Percentiles rank a stretch among this genome's conserved stretches.
phyloP scores from a whole-genome alignment of 306 rosid species.

The Prunus mira region DNA sequence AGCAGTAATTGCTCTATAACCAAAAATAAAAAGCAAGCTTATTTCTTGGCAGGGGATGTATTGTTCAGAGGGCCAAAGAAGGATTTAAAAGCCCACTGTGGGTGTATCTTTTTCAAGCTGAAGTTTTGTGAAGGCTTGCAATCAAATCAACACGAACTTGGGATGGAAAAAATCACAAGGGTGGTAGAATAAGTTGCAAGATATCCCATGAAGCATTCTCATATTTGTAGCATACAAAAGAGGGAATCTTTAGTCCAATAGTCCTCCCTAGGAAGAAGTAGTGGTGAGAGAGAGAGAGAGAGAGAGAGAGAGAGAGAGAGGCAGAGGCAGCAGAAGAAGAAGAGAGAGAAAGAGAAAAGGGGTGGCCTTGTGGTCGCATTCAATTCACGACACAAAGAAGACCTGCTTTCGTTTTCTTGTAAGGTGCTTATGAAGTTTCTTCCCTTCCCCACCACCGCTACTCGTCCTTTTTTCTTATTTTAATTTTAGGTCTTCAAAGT shows the following conservation, averaged over 20 bases:
- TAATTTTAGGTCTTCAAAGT: neutral
- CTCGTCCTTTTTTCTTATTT: neutral
- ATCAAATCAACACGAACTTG: constrained; percentile 25
- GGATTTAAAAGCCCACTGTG: constrained; percentile 2
- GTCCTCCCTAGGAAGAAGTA: neutral
- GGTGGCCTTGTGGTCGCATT: constrained; percentile 48
- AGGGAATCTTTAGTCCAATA: constrained; percentile 13
- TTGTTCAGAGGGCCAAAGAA: neutral
- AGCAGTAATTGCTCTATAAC: constrained; percentile 10
- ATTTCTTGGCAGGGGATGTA: constrained; percentile 3
- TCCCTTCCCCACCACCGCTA: constrained; percentile 15
- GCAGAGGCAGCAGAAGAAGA: neutral
- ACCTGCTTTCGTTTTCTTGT: constrained; percentile 48
- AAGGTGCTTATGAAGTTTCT: constrained; percentile 52
- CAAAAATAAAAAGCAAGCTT: constrained; percentile 15
- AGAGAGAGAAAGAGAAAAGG: constrained; percentile 7
- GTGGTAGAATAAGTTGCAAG: constrained; percentile 37
- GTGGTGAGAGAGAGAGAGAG: neutral
- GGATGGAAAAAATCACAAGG: constrained; percentile 32
- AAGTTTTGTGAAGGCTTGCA: constrained; percentile 11
- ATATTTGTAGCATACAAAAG: constrained; percentile 51
- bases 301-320: constrained; percentile 2
- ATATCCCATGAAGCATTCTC: constrained; percentile 31
- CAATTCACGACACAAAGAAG: constrained; percentile 44
- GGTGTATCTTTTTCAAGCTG: constrained; percentile 14